Evolutionary conservation across 1,284 basidiomycete genomes (phyloP).

Genomic region (Lentinula novae-zelandiae): DNA sequence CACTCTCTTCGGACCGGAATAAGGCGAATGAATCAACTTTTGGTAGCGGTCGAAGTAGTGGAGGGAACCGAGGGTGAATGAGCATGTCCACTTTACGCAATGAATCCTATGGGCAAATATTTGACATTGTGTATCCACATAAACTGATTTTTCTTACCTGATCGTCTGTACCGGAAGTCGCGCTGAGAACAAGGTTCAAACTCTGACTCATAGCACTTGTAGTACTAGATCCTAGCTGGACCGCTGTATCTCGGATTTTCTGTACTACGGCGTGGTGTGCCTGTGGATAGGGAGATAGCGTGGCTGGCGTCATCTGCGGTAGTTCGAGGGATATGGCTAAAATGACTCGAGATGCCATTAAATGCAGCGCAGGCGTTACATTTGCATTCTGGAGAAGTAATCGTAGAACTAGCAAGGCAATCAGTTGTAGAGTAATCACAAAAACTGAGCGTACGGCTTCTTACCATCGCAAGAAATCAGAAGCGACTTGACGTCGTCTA

Average conservation of each 20-base stretch:
- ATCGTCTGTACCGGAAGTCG: constrained; percentile 21
- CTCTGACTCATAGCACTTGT: constrained; percentile 56
- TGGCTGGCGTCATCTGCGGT: constrained; percentile 49
- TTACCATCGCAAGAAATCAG: constrained; percentile 63
- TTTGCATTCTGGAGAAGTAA: constrained; percentile 45
- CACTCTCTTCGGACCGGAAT: constrained; percentile 55
- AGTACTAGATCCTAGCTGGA: constrained; percentile 50
- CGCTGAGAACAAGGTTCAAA: constrained; percentile 47
- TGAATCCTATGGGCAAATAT: constrained; percentile 11
- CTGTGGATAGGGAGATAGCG: constrained; percentile 49
- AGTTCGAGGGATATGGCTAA: constrained; percentile 54
- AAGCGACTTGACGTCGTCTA: constrained; percentile 50
- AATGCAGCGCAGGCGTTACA: constrained; percentile 50
- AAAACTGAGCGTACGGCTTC: background rate
- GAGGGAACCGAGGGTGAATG: constrained; percentile 73
- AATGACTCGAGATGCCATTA: constrained; percentile 54
- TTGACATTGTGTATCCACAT: background rate
- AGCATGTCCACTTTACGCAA: constrained; percentile 53
- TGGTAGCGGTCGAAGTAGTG: constrained; percentile 67
- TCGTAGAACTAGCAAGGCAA: constrained; percentile 39
- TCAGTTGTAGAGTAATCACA: constrained; percentile 11
- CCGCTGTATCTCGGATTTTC: constrained; percentile 43
- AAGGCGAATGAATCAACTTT: constrained; percentile 57
- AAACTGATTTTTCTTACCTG: constrained; percentile 20
- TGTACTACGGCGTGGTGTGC: constrained; percentile 42